Base-by-base conservation (phyloP, 2,329 filamentous ascomycete species). In the Fusarium duplospermum region DNA sequence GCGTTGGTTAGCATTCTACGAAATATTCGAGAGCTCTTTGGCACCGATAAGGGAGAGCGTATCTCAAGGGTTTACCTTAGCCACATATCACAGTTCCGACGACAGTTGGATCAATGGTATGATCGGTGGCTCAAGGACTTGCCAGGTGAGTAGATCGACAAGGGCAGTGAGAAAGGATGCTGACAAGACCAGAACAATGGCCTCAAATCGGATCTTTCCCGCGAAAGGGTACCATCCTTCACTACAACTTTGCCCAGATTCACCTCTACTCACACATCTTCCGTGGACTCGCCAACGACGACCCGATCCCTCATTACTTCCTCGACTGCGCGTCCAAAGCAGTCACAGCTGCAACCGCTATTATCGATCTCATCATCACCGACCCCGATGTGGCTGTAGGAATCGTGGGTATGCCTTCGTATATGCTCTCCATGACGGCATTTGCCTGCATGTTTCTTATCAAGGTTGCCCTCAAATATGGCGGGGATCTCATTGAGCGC, bases 1-100 rank as follows among this genome's bases (percentile, higher is more conserved):
- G 86, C 87, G 0, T 76, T 91, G 38, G 85, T 91, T 36, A 86
- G 87, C 52, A 91, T 91, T 47, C 81, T 91, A 70, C 87, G 87
- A 80, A 85, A 88, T 81, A 81, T 90, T 78, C 81, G 88, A 75
- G 82, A 90, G 27, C 76, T 89, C 2, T 91, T 91, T 74, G 89
- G 90, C 0, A 86, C 86, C 1, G 89, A 91, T 64, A 87, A 84
- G 4, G 87, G 89, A 9, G 86, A 88, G 42, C 83, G 86, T 0
- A 81, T 91, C 9, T 86, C 87, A 0, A 83, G 87, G 52, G 85
- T 86, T 4, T 88, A 89, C 64, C 84, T 87, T 42, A 84, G 86
- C n/a, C 89, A 90, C 62, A 81, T 82, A 22, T 71, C 74, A 10
- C 81, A 80, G 69, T 82, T 79, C 45, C 73, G 79, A 18, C 73